Conservation (phyloP, 345 rosid genomes). For the Arabis alpina region DNA sequence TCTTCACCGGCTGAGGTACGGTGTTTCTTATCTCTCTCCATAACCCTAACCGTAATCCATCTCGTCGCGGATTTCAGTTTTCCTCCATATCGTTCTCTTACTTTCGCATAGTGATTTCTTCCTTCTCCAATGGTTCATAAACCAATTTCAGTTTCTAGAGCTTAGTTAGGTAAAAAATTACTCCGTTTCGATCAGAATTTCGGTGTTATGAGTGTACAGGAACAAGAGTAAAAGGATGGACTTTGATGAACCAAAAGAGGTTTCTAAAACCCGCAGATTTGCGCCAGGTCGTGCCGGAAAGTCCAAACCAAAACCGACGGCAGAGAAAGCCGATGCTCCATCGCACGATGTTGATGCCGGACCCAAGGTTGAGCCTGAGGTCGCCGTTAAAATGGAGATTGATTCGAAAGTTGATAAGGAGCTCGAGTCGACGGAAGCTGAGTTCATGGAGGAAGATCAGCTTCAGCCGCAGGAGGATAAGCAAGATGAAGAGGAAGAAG, state of each 20-base stretch:
- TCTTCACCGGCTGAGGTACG: constrained; percentile 36
- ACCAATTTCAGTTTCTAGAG: too few species aligned
- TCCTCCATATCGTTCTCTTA: background rate
- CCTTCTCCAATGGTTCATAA: too few species aligned
- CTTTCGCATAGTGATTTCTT: constrained; percentile 7
- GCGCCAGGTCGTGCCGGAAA: constrained; percentile 55
- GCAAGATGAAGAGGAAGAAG: constrained; percentile 45
- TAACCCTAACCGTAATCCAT: constrained; percentile 1
- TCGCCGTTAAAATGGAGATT: constrained; percentile 57
- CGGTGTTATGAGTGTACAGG: constrained; percentile 12
- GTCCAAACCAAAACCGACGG: constrained; percentile 47
- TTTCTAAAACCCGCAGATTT: constrained; percentile 58
- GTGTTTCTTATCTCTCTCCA: constrained; percentile 7
- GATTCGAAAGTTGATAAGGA: constrained; percentile 46
- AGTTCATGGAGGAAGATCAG: too few species aligned
- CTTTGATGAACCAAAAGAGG: constrained; percentile 61
- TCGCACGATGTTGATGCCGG: constrained; percentile 41
- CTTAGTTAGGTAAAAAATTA: too few species aligned
- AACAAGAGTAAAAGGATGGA: constrained; percentile 49
- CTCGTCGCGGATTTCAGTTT: too few species aligned
- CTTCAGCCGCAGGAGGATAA: too few species aligned
- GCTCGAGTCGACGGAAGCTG: too few species aligned
- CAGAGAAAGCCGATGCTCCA: too few species aligned
- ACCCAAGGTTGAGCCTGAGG: constrained; percentile 44
- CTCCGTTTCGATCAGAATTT: too few species aligned